These are phyloP conservation scores for Suhomyces bokatorum DNA, from an alignment of 1,139 yeast genomes.

Conservation along the genomic window DNA sequence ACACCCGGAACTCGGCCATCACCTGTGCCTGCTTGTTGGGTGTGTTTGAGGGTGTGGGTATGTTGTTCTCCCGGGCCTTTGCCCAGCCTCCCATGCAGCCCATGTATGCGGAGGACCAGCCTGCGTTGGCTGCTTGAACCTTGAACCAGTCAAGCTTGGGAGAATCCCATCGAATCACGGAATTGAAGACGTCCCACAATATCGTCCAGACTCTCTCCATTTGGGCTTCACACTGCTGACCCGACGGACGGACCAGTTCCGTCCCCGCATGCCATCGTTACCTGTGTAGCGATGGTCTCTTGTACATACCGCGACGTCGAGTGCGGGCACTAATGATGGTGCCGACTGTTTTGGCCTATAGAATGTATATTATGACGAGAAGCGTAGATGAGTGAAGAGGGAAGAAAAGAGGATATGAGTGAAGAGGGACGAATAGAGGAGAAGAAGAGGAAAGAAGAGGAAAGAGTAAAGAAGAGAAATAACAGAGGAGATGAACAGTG, in stretches of 20 bases:
- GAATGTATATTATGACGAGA: slow-evolving; percentile 7
- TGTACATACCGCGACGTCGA: slow-evolving; percentile 6
- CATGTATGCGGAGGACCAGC: slow-evolving; percentile 62
- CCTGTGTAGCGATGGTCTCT: neutral
- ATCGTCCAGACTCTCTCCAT: no score
- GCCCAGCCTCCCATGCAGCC: slow-evolving; percentile 88
- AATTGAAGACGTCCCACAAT: no score
- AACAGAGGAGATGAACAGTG: no score
- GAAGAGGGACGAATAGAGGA: no score
- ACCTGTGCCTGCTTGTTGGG: slow-evolving; percentile 97
- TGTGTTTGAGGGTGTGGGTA: slow-evolving; percentile 97
- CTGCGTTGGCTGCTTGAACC: slow-evolving; percentile 49
- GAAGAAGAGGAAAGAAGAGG: no score
- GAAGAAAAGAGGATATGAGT: no score
- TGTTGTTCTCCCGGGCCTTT: slow-evolving; percentile 89
- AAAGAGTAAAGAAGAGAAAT: no score
- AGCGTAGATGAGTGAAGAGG: neutral
- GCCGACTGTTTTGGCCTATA: slow-evolving; percentile 7
- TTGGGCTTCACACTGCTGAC: no score
- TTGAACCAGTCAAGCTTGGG: no score
- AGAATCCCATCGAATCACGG: no score
- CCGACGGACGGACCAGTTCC: neutral
- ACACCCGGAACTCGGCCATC: slow-evolving; percentile 93
- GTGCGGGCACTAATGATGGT: slow-evolving; percentile 4
- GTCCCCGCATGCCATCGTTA: slow-evolving; percentile 1